These are phyloP conservation scores for Phyllosticta citrichinensis DNA, from an alignment of 2,329 filamentous ascomycete genomes.

Conservation along the genomic window DNA sequence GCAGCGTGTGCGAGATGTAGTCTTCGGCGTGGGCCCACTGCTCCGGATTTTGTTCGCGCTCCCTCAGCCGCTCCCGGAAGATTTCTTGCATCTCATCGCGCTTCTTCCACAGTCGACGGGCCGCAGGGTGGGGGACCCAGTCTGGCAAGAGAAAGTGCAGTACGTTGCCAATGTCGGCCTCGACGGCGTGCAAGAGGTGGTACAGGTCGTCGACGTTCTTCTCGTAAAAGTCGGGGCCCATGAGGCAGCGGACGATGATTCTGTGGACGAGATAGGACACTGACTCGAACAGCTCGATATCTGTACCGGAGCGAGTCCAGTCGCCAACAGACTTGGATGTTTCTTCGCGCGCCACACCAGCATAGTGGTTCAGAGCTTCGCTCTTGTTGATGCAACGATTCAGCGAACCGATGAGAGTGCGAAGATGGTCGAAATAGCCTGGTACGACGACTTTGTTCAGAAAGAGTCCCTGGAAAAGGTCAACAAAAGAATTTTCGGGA, in stretches of 20 bases:
- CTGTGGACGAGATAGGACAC: conserved; percentile 13
- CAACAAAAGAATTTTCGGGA: background rate
- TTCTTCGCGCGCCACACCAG: conserved; percentile 8
- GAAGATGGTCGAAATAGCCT: conserved; percentile 13
- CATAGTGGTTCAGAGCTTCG: conserved; percentile 12
- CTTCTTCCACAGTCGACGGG: conserved; percentile 11
- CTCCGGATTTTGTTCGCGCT: conserved; percentile 12
- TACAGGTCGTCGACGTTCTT: conserved; percentile 12
- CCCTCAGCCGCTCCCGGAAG: conserved; percentile 11
- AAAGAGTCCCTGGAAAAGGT: conserved; percentile 11
- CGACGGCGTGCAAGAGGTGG: conserved; percentile 12
- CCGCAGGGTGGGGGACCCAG: conserved; percentile 12
- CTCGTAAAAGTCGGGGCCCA: conserved; percentile 14
- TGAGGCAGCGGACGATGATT: conserved; percentile 13
- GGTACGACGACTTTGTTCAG: conserved; percentile 14
- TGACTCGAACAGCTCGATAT: conserved; percentile 12
- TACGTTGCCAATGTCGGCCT: conserved; percentile 12
- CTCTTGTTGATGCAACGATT: conserved; percentile 12
- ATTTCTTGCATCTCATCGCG: conserved; percentile 9
- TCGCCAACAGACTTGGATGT: conserved; percentile 9
- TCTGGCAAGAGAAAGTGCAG: conserved; percentile 13
- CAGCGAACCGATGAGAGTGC: conserved; percentile 11
- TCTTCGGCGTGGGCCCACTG: conserved; percentile 11
- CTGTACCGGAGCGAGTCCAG: conserved; percentile 6
- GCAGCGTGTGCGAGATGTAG: conserved; percentile 14